Evolutionary conservation across 345 rosid species (phyloP).

Genomic region (Corchorus olitorius): DNA sequence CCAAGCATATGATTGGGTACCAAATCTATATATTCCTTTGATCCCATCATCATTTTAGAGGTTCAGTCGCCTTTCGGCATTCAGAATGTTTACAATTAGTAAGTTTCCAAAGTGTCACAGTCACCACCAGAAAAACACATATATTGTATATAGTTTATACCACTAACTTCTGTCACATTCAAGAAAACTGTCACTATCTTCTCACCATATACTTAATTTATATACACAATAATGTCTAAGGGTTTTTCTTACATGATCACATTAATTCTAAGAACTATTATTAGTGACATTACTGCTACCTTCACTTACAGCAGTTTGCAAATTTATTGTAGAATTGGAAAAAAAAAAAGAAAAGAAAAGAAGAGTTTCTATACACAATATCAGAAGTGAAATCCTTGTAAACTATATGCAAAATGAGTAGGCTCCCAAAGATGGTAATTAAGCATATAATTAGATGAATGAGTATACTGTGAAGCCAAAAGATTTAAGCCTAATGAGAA

Average conservation of each 20-base stretch:
- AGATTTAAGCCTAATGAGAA: background rate
- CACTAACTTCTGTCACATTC: background rate
- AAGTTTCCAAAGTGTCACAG: background rate
- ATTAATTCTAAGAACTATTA: too few relatives aligned
- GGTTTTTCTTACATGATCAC: too few relatives aligned
- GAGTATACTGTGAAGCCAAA: background rate
- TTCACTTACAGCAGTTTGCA: background rate
- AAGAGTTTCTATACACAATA: background rate
- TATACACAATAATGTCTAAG: too few relatives aligned
- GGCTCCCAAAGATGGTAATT: background rate
- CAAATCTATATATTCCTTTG: background rate
- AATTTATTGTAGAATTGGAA: background rate
- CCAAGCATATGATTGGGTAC: background rate
- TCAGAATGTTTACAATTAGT: constrained; percentile 8
- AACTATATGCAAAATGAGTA: background rate
- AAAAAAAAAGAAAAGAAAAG: too few relatives aligned
- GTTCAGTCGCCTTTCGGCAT: background rate
- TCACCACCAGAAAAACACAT: background rate
- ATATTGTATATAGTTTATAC: background rate
- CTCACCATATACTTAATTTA: background rate
- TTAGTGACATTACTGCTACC: background rate
- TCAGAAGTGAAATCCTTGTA: background rate
- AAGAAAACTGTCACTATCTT: background rate
- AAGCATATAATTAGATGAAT: background rate
- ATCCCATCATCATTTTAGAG: background rate